Conservation (phyloP, 2,329 filamentous ascomycete species). For the Colletotrichum liaoningense region DNA sequence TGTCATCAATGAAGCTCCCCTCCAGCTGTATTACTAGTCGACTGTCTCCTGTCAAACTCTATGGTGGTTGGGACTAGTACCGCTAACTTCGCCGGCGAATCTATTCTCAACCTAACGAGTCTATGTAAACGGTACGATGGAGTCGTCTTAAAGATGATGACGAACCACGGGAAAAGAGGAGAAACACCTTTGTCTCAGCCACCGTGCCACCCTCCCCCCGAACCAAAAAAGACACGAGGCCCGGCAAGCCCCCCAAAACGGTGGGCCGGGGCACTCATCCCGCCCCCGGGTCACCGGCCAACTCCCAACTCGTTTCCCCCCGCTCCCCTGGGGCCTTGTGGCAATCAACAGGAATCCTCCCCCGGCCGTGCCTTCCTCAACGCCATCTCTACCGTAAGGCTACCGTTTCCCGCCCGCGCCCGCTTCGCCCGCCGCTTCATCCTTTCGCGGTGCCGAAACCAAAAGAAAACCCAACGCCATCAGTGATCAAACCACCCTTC, state of each 20-base stretch:
- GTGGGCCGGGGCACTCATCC: not conserved
- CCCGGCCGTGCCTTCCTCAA: not conserved
- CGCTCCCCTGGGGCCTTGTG: not conserved
- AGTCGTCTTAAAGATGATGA: not conserved
- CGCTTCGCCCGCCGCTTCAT: too few species aligned
- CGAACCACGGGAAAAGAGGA: not conserved
- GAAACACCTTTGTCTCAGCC: not conserved
- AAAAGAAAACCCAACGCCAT: not conserved
- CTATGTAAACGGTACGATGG: not conserved
- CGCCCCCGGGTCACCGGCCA: not conserved
- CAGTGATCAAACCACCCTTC: not conserved
- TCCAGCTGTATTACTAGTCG: not conserved
- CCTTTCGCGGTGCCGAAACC: not conserved
- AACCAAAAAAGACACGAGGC: not conserved
- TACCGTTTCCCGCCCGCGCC: not conserved
- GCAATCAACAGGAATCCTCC: not conserved
- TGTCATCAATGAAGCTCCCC: not conserved
- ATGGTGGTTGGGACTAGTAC: not conserved
- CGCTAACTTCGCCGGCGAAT: not conserved
- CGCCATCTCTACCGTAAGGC: not conserved
- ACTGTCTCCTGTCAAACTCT: not conserved
- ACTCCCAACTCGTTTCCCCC: too few species aligned
- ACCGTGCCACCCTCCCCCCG: not conserved
- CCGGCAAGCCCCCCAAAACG: not conserved
- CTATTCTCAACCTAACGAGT: not conserved